Evolutionary conservation across 2,329 filamentous ascomycete genomes (phyloP), one percentile per base, ranked within the genome.

Genomic region (Aspergillus cejpii): DNA sequence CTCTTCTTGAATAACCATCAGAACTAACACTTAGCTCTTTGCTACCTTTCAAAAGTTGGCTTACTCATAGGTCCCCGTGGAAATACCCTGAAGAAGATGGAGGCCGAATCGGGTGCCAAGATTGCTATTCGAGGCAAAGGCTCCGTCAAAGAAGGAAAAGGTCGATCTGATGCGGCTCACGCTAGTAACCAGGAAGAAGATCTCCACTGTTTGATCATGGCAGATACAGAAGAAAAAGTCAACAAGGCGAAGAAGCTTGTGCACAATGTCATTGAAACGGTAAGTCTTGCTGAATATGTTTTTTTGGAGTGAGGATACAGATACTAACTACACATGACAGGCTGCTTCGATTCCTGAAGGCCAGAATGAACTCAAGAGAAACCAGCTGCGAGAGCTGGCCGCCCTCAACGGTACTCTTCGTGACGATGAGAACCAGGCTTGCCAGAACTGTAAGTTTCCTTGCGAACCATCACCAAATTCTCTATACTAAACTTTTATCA

Each of bases 161-260:
- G 92, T 58, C 89, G 92, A 58, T 97, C 92, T 74, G 92, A 98
- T 70, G 92, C 92, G 61, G 92, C 92, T 74, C 92, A 98, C 72
- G 89, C 91, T 69, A 97, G 92, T 79, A 98, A 98, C 77, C 92
- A 98, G 79, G 92, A 98, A 76, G 92, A 98, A 74, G 92, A 98
- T 68, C 78, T 98, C 46, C 92, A 98, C 73, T 98, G 92, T 72
- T 76, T 98, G 66, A 97, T 98, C 74, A 98, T 98, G 92, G 92
- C 92, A 63, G 92, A 98, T 64, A 97, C 91, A 28, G 94, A 98
- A 74, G 92, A 98, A 52, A 98, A 98, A 75, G 90, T 98, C 66
- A 94, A 94, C 76, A 98, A 97, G 73, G 92, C 92, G 55, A 98
- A 97, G 77, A 89, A 94, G 72, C 73, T 97, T 50, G 95, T 98